Percentiles rank a stretch among this genome's conserved stretches.
Evolutionary conservation across 129 eudicot species (phyloP).

Genomic region (Ambrosia artemisiifolia): DNA sequence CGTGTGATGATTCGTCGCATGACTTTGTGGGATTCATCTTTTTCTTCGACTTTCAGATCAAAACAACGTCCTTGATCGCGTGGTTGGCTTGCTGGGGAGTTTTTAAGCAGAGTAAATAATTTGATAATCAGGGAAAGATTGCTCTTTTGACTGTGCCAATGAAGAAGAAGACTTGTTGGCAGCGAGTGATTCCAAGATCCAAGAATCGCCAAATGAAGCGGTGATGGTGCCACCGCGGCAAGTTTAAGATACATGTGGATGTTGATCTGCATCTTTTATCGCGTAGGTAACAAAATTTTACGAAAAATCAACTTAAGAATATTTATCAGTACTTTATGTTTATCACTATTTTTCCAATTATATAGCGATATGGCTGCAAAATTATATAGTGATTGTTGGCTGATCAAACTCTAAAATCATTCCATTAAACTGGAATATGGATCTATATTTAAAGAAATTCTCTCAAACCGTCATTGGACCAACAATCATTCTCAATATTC

Average conservation of each 20-base stretch:
- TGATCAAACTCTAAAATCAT: too few relatives aligned
- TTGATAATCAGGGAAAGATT: constrained; percentile 24
- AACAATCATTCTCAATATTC: too few relatives aligned
- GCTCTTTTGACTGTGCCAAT: constrained; percentile 33
- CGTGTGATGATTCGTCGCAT: constrained; percentile 88
- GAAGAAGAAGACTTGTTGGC: constrained; percentile 35
- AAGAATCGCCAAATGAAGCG: constrained; percentile 35
- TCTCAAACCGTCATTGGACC: too few relatives aligned
- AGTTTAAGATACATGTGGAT: constrained; percentile 43
- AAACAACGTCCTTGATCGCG: constrained; percentile 23
- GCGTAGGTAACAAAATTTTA: constrained; percentile 20
- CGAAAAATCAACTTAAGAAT: background rate
- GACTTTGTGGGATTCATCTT: constrained; percentile 59
- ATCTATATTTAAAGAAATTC: too few relatives aligned
- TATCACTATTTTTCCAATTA: too few relatives aligned
- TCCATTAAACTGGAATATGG: too few relatives aligned
- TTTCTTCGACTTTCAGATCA: constrained; percentile 28
- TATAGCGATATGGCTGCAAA: too few relatives aligned
- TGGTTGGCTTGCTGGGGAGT: constrained; percentile 13
- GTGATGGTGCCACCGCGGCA: constrained; percentile 36
- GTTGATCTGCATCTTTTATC: constrained; percentile 56
- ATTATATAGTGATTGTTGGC: too few relatives aligned
- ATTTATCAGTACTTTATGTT: background rate
- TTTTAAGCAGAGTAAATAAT: constrained; percentile 40
- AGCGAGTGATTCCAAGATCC: constrained; percentile 49